Conservation (phyloP, 768 basidiomycete species). For the Boletus speciosus region DNA sequence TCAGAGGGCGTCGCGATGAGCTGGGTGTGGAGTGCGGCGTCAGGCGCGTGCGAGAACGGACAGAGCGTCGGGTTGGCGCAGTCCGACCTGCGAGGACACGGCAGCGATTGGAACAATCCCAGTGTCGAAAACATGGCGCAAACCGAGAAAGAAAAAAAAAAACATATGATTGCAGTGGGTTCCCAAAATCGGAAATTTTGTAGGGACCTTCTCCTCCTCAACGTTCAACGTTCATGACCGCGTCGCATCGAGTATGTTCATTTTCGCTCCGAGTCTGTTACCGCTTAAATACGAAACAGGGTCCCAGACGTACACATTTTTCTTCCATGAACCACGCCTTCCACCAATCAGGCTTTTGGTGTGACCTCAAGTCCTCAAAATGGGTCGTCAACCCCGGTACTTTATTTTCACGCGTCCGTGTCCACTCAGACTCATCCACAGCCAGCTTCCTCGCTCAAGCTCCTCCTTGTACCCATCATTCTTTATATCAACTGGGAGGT, state of each 20-base stretch:
- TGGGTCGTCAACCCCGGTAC: conserved; percentile 78
- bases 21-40: conserved; percentile 32
- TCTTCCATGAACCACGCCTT: not conserved
- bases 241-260: too few species aligned
- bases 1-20: conserved; percentile 12
- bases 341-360: conserved; percentile 34
- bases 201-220: not conserved
- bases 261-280: too few species aligned
- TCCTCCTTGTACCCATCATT: conserved; percentile 58
- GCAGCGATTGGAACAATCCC: conserved; percentile 52
- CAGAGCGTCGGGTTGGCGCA: conserved; percentile 54
- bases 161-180: not conserved
- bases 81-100: conserved; percentile 52
- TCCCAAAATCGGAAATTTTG: not conserved
- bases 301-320: too few species aligned
- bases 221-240: not conserved
- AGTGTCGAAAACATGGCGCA: conserved; percentile 59
- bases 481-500: conserved; percentile 66
- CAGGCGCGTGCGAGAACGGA: conserved; percentile 59
- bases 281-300: not conserved
- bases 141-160: too few species aligned
- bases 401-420: not conserved
- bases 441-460: conserved; percentile 60
- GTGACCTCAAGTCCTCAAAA: conserved; percentile 48
- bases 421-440: not conserved